Conservation (phyloP, 1,139 yeast species). For the Lodderomyces orthopsilosis region DNA sequence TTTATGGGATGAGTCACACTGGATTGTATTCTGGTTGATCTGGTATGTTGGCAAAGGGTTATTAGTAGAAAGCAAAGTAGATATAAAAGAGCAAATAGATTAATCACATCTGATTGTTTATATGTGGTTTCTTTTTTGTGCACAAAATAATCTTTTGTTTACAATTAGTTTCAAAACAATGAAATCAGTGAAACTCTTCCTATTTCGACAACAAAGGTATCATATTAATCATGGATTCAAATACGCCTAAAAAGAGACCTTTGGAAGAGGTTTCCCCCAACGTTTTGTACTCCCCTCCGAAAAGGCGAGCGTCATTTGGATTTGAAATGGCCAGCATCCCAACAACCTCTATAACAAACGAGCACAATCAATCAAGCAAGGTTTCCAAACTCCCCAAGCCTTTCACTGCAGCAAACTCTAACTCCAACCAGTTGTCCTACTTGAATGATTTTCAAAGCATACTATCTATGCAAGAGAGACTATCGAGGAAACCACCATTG, state of each 20-base stretch:
- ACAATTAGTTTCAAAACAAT: neutral
- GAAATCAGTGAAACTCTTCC: neutral
- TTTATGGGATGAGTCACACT: constrained; percentile 11
- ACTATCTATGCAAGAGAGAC: constrained; percentile 11
- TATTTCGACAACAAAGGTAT: neutral
- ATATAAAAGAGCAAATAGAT: constrained; percentile 2
- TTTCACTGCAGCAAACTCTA: constrained; percentile 2
- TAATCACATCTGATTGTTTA: neutral
- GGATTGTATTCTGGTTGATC: constrained; percentile 11
- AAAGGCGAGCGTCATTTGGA: constrained; percentile 10
- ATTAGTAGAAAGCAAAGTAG: neutral
- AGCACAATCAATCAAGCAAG: neutral
- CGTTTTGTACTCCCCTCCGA: constrained; percentile 3
- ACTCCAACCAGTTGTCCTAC: constrained; percentile 5
- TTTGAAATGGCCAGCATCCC: constrained; percentile 12
- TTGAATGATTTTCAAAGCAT: constrained; percentile 9
- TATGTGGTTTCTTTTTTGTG: neutral
- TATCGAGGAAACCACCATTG: constrained; percentile 11
- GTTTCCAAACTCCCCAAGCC: constrained; percentile 12
- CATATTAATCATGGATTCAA: neutral
- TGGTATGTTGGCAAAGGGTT: constrained; percentile 10
- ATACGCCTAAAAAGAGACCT: constrained; percentile 4
- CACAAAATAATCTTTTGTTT: neutral
- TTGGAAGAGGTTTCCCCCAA: constrained; percentile 12
- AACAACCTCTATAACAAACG: neutral